These are phyloP conservation scores for Ustilago curta DNA, from an alignment of 1,284 basidiomycete genomes.

Conservation along the genomic window DNA sequence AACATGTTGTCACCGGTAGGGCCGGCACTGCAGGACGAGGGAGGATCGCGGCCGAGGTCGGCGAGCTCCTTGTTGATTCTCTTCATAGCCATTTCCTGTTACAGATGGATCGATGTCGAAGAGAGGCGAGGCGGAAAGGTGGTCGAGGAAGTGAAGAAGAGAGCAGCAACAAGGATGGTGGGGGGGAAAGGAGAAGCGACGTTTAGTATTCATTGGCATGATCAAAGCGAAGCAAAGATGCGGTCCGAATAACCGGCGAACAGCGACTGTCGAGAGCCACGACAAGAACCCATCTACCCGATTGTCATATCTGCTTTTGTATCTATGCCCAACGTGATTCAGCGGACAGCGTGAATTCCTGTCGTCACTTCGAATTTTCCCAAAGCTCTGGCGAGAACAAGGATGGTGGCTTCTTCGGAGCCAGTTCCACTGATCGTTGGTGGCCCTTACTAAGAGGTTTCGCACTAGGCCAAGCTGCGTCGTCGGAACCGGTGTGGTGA, in stretches of 20 bases:
- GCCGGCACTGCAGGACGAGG: conserved; percentile 68
- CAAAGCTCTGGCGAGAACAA: neutral
- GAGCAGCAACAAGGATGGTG: neutral
- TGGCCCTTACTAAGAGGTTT: too few species aligned
- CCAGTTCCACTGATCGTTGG: too few species aligned
- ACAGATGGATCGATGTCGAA: neutral
- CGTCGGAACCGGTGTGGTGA: neutral
- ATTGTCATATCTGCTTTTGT: neutral
- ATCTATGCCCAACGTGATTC: neutral
- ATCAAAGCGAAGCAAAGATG: neutral
- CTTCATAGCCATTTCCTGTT: conserved; percentile 67
- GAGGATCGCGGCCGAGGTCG: conserved; percentile 69
- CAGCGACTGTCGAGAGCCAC: neutral
- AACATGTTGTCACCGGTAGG: conserved; percentile 70
- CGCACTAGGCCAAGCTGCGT: neutral
- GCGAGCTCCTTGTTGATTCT: conserved; percentile 69
- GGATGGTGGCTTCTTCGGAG: neutral
- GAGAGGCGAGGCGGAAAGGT: neutral
- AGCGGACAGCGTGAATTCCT: neutral
- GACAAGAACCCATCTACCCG: neutral
- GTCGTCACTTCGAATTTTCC: too few species aligned
- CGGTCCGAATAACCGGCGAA: neutral
- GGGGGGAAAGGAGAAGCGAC: neutral
- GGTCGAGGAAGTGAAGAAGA: neutral
- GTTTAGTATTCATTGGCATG: neutral